Evolutionary conservation across 148 eudicot species (phyloP), one percentile per base, ranked within the genome.

Genomic region (Arbutus unedo): DNA sequence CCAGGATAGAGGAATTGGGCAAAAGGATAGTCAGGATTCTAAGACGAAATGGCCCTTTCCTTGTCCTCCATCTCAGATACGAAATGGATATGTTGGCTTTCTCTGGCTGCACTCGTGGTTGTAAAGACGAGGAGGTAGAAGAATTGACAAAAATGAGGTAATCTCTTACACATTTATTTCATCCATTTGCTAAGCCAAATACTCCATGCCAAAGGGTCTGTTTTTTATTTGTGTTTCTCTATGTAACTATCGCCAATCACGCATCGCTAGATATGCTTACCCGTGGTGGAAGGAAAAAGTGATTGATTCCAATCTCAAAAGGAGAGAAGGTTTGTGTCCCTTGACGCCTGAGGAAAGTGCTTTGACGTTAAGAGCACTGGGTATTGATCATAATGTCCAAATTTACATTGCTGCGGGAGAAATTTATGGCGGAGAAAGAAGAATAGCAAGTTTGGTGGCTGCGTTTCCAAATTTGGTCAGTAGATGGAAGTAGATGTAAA

Each of bases 261-360:
- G 47, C 50, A 25, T 75, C 16, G 6, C 41, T 83, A 93, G 96
- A 86, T 93, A 93, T 68, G 91, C 94, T 13, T 93, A 93, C 78
- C 93, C 96, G 9, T 93, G 96, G 94, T 93, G 96, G 94, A 93
- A 93, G 89, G 96, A 93, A 76, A 93, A 93, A 83, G 83, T 83
- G 66, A 93, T 91, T 67, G 89, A 93, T 84, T 91, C 96, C 3
- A 87, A 93, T 74, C 74, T 87, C 75, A 93, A 91, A 82, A 80
- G 96, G 83, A 86, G 85, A 89, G 93, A 91, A 73, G 96, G 96
- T 38, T 85, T 91, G 16, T 93, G 96, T 85, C 96, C 96, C 10
- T 84, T 91, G 88, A 93, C 96, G 16, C 93, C 93, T 0, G 96
- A 93, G 83, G 95, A 93, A 88, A 89, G 91, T 15, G 90, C 93